Evolutionary conservation across 805 yeast species (phyloP), one percentile per base, ranked within the genome.

Genomic region (Cyberlindnera samutprakarnensis): DNA sequence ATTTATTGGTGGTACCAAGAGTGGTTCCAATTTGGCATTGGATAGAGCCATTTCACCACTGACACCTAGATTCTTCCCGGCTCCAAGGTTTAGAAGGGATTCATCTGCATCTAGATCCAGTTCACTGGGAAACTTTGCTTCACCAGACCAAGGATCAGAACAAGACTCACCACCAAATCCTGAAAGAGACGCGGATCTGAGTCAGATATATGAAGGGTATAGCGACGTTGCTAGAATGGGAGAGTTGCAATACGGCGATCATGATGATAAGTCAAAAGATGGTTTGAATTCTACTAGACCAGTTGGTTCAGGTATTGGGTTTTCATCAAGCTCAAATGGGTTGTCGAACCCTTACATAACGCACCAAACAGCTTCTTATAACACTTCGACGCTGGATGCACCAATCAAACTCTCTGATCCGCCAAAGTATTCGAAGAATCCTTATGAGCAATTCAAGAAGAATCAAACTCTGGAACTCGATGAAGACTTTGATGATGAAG

Each of bases 21-120:
- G 32, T 16, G 23, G 19, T 2, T 28, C 36, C 3, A 27, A 24
- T 16, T 53, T 42, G 14, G 46, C 40, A 13, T 31, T 39, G n/a
- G 37, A 27, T 6, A 41, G 44, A 28, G 54, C 58, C 17, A 42
- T 39, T 21, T 56, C 61, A 7, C 63, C 67, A 10, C 36, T 49
- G 15, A 52, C 62, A 8, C 64, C 65, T 28, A 52, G 57, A 22
- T 59, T 60, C 40, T 36, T 56, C 14, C 63, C 64, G n/a, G 53
- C 49, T 15, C 55, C 59, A 8, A 53, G 38, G 39, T 38, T 47
- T 27, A 50, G 53, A 36, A 50, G 53, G 34, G 49, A 44, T 35
- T 41, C 50, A 18, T 33, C 32, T 2, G 39, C 29, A 28, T 46
- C 53, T 5, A 49, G 41, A 25, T 33, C 42, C 13, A 42, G 47